These are phyloP conservation scores for Excoecaria agallocha DNA, from an alignment of 345 rosid genomes.

Conservation along the genomic window DNA sequence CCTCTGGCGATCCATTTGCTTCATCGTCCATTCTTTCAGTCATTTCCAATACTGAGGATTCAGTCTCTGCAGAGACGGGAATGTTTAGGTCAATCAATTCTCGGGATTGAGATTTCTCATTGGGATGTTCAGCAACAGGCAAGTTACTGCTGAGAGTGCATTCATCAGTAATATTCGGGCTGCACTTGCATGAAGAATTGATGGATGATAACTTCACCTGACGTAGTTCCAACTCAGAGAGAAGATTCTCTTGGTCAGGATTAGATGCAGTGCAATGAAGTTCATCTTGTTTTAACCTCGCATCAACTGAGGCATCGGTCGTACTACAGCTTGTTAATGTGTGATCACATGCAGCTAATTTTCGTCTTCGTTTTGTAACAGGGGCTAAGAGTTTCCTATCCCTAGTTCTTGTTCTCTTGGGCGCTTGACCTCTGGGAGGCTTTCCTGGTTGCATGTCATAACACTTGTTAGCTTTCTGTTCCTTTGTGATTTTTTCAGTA, in stretches of 20 bases:
- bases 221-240: constrained; percentile 19
- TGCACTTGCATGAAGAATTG: constrained; percentile 30
- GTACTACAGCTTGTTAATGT: constrained; percentile 18
- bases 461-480: constrained; percentile 19
- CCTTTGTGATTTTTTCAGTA: constrained; percentile 14
- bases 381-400: constrained; percentile 22
- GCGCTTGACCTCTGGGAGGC: constrained; percentile 20
- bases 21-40: constrained; percentile 20
- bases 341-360: constrained; percentile 23
- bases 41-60: constrained; percentile 21
- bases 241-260: constrained; percentile 16
- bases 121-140: constrained; percentile 16
- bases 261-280: constrained; percentile 15
- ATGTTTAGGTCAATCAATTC: constrained; percentile 50
- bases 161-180: constrained; percentile 23
- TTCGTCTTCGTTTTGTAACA: constrained; percentile 24
- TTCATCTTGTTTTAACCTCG: constrained; percentile 24
- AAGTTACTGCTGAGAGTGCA: constrained; percentile 19
- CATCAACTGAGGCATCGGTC: constrained; percentile 3
- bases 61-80: constrained; percentile 37
- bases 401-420: constrained; percentile 23
- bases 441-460: constrained; percentile 19
- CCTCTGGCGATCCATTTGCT: constrained; percentile 12
- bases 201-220: constrained; percentile 30
- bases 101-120: constrained; percentile 27